Evolutionary conservation across 257 asterid genomes (phyloP), one percentile per base, ranked within the genome.

Genomic region (Thymus mandschuricus): DNA sequence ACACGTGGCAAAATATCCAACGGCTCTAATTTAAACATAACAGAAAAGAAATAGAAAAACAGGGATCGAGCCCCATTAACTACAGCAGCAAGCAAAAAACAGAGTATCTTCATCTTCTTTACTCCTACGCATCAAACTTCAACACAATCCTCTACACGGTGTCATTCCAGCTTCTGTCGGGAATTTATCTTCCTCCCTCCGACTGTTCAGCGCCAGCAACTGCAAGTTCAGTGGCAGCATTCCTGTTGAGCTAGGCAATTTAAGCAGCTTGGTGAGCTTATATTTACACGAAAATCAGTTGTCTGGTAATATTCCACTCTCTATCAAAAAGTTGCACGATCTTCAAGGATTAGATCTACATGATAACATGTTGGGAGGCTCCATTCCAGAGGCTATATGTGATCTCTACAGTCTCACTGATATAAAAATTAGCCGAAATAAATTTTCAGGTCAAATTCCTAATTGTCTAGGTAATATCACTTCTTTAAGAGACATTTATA

Each of bases 361-460:
- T 0, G 1, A 13, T 3, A 65, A 65, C 70, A 65, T 12, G 8
- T 6, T 65, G 1, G 5, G 8, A 48, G 70, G 70, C 13, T 8
- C 45, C 60, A 48, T 65, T 13, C 70, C 59, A 6, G 60, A 65
- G 45, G 31, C n/a, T 7, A 6, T 49, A 41, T 65, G 70, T 33
- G 33, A 31, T 33, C 8, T 65, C n/a, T 29, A 3, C 9, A 33
- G 8, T 15, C 4, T 41, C 34, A 3, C 0, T 15, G 10, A 1
- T 5, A 15, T 62, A 21, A 1, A 1, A 15, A 15, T 62, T 1
- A 8, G 35, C 33, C 3, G 3, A 2, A 62, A 62, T 38, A 30
- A 40, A 11, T 30, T 64, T 0, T 30, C 33, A 35, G 5, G 40
- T 35, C 40, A 4, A 35, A 35, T 35, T 35, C 40, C 40, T 1